Conservation (phyloP, 352 stramenopile genomes). For the Phytophthora europaea region DNA sequence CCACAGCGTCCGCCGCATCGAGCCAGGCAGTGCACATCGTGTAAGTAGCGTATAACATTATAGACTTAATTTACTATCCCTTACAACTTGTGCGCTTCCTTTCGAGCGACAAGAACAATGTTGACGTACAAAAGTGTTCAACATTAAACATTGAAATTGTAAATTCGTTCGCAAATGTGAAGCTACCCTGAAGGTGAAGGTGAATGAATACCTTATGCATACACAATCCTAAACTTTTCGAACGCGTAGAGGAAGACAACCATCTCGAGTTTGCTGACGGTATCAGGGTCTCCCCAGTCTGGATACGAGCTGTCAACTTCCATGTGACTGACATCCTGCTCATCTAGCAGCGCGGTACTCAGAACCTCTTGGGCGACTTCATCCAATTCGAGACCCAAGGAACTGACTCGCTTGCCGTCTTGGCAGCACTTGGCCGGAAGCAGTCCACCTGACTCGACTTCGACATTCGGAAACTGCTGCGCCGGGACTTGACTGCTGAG, state of each 20-base stretch:
- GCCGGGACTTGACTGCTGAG: not conserved
- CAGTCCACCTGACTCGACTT: conserved; percentile 3
- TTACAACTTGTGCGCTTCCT: not conserved
- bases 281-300: not conserved
- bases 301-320: conserved; percentile 6
- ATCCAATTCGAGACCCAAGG: conserved; percentile 17
- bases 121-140: no score
- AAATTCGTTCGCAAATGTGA: no score
- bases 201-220: conserved; percentile 13
- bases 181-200: not conserved
- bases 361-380: conserved; percentile 24
- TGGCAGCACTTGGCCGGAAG: not conserved
- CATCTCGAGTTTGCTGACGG: conserved; percentile 13
- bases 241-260: conserved; percentile 33
- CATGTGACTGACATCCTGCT: conserved; percentile 7
- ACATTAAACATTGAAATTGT: no score
- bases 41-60: conserved; percentile 42
- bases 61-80: conserved; percentile 38
- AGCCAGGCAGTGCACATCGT: conserved; percentile 36
- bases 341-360: conserved; percentile 18
- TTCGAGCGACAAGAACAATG: not conserved
- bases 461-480: not conserved
- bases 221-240: conserved; percentile 36
- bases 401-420: conserved; percentile 6
- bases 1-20: conserved; percentile 29